These are phyloP conservation scores for Vachellia collinsii DNA, from an alignment of 306 rosid genomes.

Conservation along the genomic window DNA sequence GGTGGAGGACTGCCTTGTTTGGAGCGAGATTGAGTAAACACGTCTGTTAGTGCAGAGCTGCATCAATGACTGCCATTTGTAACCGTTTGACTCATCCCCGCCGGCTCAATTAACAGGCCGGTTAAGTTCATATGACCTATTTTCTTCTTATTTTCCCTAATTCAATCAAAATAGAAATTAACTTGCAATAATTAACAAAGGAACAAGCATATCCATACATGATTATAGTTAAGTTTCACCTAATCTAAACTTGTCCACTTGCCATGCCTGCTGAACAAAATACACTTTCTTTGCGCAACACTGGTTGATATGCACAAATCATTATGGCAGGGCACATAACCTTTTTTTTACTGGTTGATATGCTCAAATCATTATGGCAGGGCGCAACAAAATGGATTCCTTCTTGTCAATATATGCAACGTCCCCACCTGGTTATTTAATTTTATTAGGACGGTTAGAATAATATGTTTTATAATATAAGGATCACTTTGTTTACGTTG, in stretches of 20 bases:
- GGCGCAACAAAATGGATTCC: background rate
- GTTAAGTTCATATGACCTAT: background rate
- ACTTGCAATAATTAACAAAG: background rate
- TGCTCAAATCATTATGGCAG: background rate
- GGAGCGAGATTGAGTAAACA: background rate
- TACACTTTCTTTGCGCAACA: background rate
- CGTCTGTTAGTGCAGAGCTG: background rate
- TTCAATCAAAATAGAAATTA: background rate
- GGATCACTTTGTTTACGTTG: background rate
- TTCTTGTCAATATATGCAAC: background rate
- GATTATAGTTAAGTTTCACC: background rate
- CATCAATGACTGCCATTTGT: slow-evolving; percentile 43
- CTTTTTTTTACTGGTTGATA: background rate
- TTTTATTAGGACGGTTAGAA: background rate
- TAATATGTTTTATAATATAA: background rate
- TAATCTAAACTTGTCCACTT: background rate
- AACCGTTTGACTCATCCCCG: slow-evolving; percentile 14
- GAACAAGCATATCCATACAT: background rate
- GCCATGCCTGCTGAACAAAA: background rate
- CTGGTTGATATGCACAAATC: background rate
- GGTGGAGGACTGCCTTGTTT: slow-evolving; percentile 30
- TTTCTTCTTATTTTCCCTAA: background rate
- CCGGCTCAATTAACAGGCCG: slow-evolving; percentile 39
- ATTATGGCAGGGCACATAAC: background rate
- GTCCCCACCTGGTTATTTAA: background rate